Percentiles rank a stretch among this genome's conserved stretches.
phyloP scores from a whole-genome alignment of 2,329 filamentous ascomycete genomes.

The Trichoderma sp. region DNA sequence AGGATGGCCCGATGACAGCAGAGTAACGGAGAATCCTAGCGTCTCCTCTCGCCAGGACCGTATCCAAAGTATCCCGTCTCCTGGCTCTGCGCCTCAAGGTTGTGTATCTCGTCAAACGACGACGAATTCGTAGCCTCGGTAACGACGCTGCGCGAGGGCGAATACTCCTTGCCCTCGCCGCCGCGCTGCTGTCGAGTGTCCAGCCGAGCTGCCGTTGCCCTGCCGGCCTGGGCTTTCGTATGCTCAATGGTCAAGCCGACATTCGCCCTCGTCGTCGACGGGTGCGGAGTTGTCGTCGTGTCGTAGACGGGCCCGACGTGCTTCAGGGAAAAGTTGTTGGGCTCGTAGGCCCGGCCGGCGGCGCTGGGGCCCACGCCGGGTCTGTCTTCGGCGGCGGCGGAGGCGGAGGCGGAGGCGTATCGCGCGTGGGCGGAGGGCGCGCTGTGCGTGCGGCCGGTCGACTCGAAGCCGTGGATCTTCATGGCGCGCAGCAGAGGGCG shows the following conservation, averaged over 20 bases:
- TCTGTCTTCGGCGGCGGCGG: conserved; percentile 34
- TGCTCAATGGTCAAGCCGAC: conserved; percentile 32
- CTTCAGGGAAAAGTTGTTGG: conserved; percentile 44
- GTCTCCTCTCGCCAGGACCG: conserved; percentile 3
- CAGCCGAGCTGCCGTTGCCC: neutral
- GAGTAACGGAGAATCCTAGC: neutral
- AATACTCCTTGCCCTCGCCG: conserved; percentile 36
- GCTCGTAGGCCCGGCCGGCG: conserved; percentile 41
- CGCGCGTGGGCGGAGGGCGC: conserved; percentile 35
- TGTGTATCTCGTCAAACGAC: conserved; percentile 38
- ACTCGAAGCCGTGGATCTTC: conserved; percentile 51
- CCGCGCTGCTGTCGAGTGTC: conserved; percentile 39
- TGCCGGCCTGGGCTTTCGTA: conserved; percentile 17
- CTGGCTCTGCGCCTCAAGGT: conserved; percentile 40
- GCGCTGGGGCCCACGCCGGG: conserved; percentile 8
- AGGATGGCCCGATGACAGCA: too few species aligned
- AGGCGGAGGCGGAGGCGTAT: conserved; percentile 31
- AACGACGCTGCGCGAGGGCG: conserved; percentile 34
- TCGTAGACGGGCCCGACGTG: conserved; percentile 33
- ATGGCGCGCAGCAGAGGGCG: conserved; percentile 55
- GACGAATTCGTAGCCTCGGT: conserved; percentile 27
- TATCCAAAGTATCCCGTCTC: conserved; percentile 33
- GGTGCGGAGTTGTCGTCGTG: conserved; percentile 1
- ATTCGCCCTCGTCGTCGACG: conserved; percentile 2
- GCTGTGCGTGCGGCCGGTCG: conserved; percentile 43